Conservation (phyloP, 768 basidiomycete genomes). For the Lentinula edodes region DNA sequence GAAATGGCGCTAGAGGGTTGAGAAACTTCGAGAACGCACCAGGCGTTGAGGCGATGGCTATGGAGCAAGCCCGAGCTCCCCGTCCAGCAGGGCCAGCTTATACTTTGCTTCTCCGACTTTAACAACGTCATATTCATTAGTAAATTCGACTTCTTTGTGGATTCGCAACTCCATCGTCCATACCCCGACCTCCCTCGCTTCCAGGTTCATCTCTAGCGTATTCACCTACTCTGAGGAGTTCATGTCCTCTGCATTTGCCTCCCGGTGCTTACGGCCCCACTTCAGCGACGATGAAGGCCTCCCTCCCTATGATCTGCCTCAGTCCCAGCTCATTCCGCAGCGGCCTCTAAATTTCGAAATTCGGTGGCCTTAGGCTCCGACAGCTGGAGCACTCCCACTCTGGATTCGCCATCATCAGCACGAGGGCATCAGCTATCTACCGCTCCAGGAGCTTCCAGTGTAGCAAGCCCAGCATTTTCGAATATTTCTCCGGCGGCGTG, state of each 20-base stretch:
- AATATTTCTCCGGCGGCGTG: neutral
- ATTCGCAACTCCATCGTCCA: no score
- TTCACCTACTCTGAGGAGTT: neutral
- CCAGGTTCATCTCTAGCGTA: neutral
- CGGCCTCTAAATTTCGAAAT: neutral
- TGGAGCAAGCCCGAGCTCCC: neutral
- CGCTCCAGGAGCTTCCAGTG: neutral
- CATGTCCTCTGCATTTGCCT: neutral
- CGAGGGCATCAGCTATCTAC: neutral
- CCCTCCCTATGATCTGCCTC: neutral
- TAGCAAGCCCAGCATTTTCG: neutral
- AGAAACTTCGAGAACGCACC: neutral
- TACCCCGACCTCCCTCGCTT: no score
- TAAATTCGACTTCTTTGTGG: no score
- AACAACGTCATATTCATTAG: no score
- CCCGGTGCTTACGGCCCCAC: neutral
- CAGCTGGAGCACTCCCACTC: neutral
- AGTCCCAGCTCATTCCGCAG: neutral
- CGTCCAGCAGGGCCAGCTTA: neutral
- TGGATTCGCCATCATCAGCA: neutral
- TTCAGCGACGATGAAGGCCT: neutral
- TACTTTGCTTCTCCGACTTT: neutral
- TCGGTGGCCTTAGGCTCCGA: neutral
- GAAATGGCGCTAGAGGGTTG: conserved; percentile 44
- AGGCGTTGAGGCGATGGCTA: neutral